These are phyloP conservation scores for Starmerella sirachaensis DNA, from an alignment of 805 yeast genomes.

Conservation along the genomic window DNA sequence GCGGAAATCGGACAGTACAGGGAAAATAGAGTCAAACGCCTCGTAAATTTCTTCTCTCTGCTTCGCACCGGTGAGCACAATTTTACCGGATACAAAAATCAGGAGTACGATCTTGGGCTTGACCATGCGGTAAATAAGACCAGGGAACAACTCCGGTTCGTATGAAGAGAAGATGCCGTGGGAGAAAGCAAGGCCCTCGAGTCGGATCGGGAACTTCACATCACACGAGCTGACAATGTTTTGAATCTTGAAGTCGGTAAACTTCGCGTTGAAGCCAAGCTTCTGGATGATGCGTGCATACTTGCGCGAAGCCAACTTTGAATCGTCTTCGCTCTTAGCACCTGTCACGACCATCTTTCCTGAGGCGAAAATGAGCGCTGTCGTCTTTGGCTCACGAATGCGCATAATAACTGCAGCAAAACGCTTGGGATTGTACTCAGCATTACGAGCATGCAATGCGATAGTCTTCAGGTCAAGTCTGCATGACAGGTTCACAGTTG, in stretches of 20 bases:
- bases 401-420: conserved; percentile 99
- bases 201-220: conserved; percentile 91
- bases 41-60: conserved; percentile 97
- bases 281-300: conserved; percentile 97
- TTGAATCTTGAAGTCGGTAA: conserved; percentile 95
- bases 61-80: conserved; percentile 96
- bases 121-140: conserved; percentile 97
- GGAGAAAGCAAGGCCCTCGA: conserved; percentile 93
- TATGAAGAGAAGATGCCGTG: conserved; percentile 98
- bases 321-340: conserved; percentile 96
- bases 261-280: conserved; percentile 94
- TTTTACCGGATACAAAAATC: conserved; percentile 93
- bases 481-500: conserved; percentile 94
- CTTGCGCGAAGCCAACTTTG: conserved; percentile 94
- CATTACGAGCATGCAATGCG: conserved; percentile 97
- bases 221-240: conserved; percentile 98
- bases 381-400: conserved; percentile 96
- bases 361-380: conserved; percentile 93
- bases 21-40: conserved; percentile 96
- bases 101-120: conserved; percentile 93
- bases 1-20: conserved; percentile 95
- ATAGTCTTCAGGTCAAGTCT: conserved; percentile 91
- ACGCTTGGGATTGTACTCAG: conserved; percentile 92
- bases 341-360: conserved; percentile 99
- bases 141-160: conserved; percentile 97